Percentiles rank a stretch among this genome's conserved stretches.
Conservation (phyloP, 805 yeast species). For the Candida vartiovaarae region DNA sequence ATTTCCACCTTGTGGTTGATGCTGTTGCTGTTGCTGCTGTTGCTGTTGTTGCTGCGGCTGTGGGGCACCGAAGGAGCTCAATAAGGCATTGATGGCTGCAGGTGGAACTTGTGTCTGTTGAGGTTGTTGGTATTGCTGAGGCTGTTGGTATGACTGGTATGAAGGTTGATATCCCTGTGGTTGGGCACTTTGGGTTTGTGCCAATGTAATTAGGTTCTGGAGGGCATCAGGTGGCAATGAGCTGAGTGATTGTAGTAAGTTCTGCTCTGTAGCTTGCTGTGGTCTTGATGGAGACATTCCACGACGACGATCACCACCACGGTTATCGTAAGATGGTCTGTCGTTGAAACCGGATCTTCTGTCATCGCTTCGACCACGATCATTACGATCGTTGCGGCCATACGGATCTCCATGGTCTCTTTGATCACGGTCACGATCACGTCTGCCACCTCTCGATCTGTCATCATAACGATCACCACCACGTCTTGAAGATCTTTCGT, state of each 20-base stretch:
- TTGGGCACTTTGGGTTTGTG: conserved; percentile 4
- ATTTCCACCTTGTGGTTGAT: conserved; percentile 12
- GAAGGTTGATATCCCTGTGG: conserved; percentile 3
- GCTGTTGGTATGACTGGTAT: background rate
- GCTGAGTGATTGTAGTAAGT: conserved; percentile 1
- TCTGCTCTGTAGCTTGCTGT: conserved; percentile 2
- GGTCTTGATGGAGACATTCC: background rate
- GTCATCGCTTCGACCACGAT: background rate
- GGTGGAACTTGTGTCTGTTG: conserved; percentile 13
- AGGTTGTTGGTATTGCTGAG: conserved; percentile 2
- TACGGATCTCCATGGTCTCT: background rate
- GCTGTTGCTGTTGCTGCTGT: conserved; percentile 5
- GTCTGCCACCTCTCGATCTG: conserved; percentile 1
- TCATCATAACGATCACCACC: background rate
- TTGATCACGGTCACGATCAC: background rate
- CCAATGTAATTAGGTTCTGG: conserved; percentile 5
- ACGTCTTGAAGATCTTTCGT: background rate
- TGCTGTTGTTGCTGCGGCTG: conserved; percentile 2
- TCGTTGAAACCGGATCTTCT: background rate
- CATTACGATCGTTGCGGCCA: background rate
- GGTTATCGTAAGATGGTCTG: too few relatives aligned
- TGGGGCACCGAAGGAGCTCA: conserved; percentile 3
- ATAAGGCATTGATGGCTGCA: conserved; percentile 1
- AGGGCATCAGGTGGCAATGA: conserved; percentile 6
- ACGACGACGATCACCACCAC: background rate